Base-by-base conservation (phyloP, 768 basidiomycete genomes). In the Lentinus tigrinus region DNA sequence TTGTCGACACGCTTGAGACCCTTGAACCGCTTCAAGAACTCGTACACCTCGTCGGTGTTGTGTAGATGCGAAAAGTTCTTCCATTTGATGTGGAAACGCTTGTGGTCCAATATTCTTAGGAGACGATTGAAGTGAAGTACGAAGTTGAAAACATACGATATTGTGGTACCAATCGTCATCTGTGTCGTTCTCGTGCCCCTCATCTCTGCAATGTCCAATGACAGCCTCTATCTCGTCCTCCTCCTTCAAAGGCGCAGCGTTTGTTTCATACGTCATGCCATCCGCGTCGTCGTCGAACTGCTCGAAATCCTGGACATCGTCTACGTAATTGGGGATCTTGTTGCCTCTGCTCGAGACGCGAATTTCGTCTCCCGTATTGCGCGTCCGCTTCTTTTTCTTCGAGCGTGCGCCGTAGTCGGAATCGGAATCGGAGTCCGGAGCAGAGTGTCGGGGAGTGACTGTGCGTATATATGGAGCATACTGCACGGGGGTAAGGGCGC, bases 11-110 rank as follows among this genome's bases (percentile, higher is more conserved):
- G 91, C 73, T 98, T 98, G 65, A 97, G 80, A 26, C 97, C 97
- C 70, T 88, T 91, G 83, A 90, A 98, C 24, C 90, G 85, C 73
- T 96, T 98, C 58, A 98, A 78, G 73, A 96, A 98, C 69, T 94
- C 88, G 77, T 98, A 97, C 16, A 88, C 88, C 74, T 99, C 97
- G 70, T 98, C 96, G n/a, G 97, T 99, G 69, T 99, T 98, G 78
- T 98, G 97, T 16, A 98, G 81, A 71, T 98, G 96, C 10, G 95
- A 97, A 73, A 95, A 98, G 65, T 86, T 87, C 74, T 98, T 98
- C 97, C 97, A 99, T 74, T 99, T 99, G 79, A 99, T 95, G 71
- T 98, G 94, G 79, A 90, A 99, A 51, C 95, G 94, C 95, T 97
- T 69, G 3, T 50, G 34, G 60, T 44, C 11, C 16, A 11, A 26